A percentile compares a stretch with the other conserved stretches of the same genome.
Conservation (phyloP, 2,329 filamentous ascomycete genomes). For the Zymoseptoria brevis region DNA sequence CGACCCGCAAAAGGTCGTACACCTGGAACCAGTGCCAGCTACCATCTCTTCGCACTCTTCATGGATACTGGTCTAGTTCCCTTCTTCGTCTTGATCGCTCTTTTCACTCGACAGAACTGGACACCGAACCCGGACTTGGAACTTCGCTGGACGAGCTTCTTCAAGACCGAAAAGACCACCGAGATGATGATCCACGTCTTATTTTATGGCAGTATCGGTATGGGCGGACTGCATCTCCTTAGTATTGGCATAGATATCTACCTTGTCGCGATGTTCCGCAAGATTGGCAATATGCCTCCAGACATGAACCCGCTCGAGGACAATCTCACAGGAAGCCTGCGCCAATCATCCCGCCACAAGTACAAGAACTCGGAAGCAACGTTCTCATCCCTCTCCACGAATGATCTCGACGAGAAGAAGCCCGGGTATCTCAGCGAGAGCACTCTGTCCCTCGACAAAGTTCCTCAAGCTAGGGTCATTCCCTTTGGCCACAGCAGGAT, state of each 20-base stretch:
- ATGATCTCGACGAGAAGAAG: slow-evolving; percentile 48
- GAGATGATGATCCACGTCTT: slow-evolving; percentile 54
- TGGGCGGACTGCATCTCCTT: slow-evolving; percentile 60
- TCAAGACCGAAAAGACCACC: slow-evolving; percentile 48
- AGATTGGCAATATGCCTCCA: slow-evolving; percentile 73
- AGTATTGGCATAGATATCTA: slow-evolving; percentile 66
- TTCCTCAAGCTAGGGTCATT: slow-evolving; percentile 45
- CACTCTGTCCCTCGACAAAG: slow-evolving; percentile 34
- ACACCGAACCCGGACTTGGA: slow-evolving; percentile 37
- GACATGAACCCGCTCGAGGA: slow-evolving; percentile 94
- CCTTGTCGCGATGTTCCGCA: slow-evolving; percentile 69
- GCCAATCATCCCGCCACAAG: slow-evolving; percentile 54
- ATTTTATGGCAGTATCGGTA: slow-evolving; percentile 59
- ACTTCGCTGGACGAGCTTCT: slow-evolving; percentile 61
- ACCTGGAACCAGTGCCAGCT: slow-evolving; percentile 74
- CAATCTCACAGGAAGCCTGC: slow-evolving; percentile 62
- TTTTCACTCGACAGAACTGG: slow-evolving; percentile 47
- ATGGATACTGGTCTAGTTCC: slow-evolving; percentile 61
- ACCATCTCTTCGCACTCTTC: slow-evolving; percentile 74
- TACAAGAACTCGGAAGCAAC: slow-evolving; percentile 56
- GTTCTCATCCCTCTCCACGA: slow-evolving; percentile 23
- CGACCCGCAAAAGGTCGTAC: slow-evolving; percentile 63
- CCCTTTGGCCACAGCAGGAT: slow-evolving; percentile 74
- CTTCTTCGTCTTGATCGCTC: slow-evolving; percentile 54
- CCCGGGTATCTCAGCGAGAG: slow-evolving; percentile 44